Evolutionary conservation across 2,329 filamentous ascomycete genomes (phyloP), one percentile per base, ranked within the genome.

Genomic region (Akanthomyces dipterigenus): DNA sequence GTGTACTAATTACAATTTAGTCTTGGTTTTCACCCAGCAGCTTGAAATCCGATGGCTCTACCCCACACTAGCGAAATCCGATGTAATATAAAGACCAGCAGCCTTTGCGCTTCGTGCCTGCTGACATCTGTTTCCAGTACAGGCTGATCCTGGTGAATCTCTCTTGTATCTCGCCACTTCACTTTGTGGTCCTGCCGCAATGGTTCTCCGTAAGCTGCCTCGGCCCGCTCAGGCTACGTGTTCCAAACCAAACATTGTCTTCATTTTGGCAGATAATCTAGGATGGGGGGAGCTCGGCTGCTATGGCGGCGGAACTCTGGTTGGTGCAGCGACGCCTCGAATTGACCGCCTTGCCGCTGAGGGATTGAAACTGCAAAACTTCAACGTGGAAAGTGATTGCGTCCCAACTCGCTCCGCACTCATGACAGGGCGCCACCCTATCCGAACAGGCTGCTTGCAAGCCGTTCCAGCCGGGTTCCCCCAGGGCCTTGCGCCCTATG

Each of bases 371-470:
- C 49, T 73, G 14, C 71, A 74, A 58, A 74, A 74, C 62, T 74
- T 73, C 67, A 74, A 74, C n/a, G 70, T 74, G 4, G 71, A 74
- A 59, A 73, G 72, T 56, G 72, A 74, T 38, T 74, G 71, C 16
- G 71, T 74, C 0, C 69, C 72, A 3, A 74, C 72, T 0, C 70
- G 72, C 0, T 73, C 72, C 0, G 72, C 72, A 0, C 55, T 74
- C 5, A 74, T 74, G 72, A 74, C 72, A 0, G 71, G 72, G 0
- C 67, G 72, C 0, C 71, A 73, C 49, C 72, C 72, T 1, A 73
- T 74, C 6, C 70, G 71, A 1, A 74, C 72, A 0, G 70, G 71
- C 0, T 74, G 72, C 18, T 67, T 67, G 0, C 72, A 74, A 26
- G 72, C 69, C 1, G 71, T 74, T 0, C 72, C 71, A 0, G 69